Evolutionary conservation across 108 stramenopile genomes (phyloP), one percentile per base, ranked within the genome.

Genomic region (Fragilaria crotonensis): DNA sequence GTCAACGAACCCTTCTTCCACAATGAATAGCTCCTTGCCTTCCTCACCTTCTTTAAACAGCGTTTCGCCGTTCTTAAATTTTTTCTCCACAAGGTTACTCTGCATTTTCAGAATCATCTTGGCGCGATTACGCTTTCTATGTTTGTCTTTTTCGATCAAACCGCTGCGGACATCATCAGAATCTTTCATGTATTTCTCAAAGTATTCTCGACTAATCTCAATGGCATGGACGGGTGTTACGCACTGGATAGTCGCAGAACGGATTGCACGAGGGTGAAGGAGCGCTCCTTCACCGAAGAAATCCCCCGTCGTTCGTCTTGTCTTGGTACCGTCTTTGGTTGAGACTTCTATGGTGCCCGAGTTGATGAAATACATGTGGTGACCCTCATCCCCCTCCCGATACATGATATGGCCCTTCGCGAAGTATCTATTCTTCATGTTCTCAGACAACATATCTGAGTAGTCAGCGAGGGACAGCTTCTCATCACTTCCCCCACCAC

Each of bases 341-440:
- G 73, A 64, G 2, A 87, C 76, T 66, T 73, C 66, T 0, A 87
- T 65, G 9, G 69, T 70, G n/a, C 86, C 86, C 1, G 77, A 79
- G 45, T 87, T 81, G 50, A 87, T 81, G 23, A 87, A 79, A 41
- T 79, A 87, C 77, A 87, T 87, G 25, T 73, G 71, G 56, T 84
- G 58, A n/a, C 86, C 86, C 27, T 54, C 56, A 9, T 80, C 83
- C 4, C 83, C 83, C 64, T 88, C 75, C 11, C 52, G 48, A 49
- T 84, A 88, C 2, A 88, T 70, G 3, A 70, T 63, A 45, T 84
- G 80, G 23, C 87, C 87, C 26, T 70, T 59, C 4, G 82, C 80
- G 33, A 77, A 83, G 44, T 83, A 80, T 33, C 60, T 63, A 41
- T 81, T 79, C 27, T 77, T 73, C 83, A 84, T 83, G 36, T 84